These are phyloP conservation scores for Penicillium alfredii DNA, from an alignment of 495 filamentous ascomycete genomes.

Conservation along the genomic window DNA sequence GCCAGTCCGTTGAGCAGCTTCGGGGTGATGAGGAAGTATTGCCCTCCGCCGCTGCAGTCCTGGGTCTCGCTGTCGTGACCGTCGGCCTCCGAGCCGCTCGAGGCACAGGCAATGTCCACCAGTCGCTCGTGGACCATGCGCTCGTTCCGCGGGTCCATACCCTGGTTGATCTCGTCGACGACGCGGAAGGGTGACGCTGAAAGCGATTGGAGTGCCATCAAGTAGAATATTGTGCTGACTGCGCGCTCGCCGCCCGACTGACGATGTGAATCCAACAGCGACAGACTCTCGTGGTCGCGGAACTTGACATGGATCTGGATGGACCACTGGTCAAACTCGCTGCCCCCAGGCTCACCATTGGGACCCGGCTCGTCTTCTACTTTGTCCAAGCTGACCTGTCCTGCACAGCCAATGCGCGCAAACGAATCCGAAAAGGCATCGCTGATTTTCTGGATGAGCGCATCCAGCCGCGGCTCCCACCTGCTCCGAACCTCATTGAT, in stretches of 20 bases:
- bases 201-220: slow-evolving; percentile 94
- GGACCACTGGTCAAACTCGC: slow-evolving; percentile 85
- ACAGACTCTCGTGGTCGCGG: slow-evolving; percentile 76
- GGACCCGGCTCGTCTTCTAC: slow-evolving; percentile 32
- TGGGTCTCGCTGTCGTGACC: slow-evolving; percentile 19
- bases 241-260: slow-evolving; percentile 96
- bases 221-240: slow-evolving; percentile 97
- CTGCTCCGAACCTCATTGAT: slow-evolving; percentile 52
- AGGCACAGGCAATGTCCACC: slow-evolving; percentile 81
- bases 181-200: slow-evolving; percentile 97
- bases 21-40: slow-evolving; percentile 98
- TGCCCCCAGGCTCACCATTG: slow-evolving; percentile 51
- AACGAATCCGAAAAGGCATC: slow-evolving; percentile 88
- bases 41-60: slow-evolving; percentile 36
- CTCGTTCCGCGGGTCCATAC: slow-evolving; percentile 98
- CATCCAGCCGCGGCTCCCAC: slow-evolving; percentile 85
- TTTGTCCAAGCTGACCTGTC: slow-evolving; percentile 68
- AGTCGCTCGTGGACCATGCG: slow-evolving; percentile 95
- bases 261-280: slow-evolving; percentile 79
- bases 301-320: slow-evolving; percentile 94
- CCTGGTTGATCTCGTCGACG: slow-evolving; percentile 99
- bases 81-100: slow-evolving; percentile 10
- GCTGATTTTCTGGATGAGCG: slow-evolving; percentile 72
- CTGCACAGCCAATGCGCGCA: slow-evolving; percentile 89
- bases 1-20: slow-evolving; percentile 80